Evolutionary conservation across 306 rosid species (phyloP).

Genomic region (Fragaria ananassa): DNA sequence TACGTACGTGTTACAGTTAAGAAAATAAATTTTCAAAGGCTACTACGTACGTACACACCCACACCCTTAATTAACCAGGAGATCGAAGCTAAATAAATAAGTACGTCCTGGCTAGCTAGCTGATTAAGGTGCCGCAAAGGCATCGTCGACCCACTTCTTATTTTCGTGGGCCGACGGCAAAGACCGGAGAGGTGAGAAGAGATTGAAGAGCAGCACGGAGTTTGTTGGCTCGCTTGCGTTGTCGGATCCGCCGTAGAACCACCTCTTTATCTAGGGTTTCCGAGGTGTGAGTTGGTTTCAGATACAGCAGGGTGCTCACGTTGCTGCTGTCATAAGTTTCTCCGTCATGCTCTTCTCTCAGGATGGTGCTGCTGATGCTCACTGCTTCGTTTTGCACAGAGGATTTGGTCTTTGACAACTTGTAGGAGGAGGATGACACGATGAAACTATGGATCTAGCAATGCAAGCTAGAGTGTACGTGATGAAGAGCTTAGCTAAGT

Average conservation of each 20-base stretch:
- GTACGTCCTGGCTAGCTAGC: too few species aligned
- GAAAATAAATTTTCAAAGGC: too few species aligned
- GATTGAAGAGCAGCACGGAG: constrained; percentile 21
- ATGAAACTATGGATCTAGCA: not conserved
- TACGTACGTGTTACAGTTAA: too few species aligned
- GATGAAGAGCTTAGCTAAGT: not conserved
- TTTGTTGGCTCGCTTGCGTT: constrained; percentile 37
- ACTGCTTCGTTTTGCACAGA: not conserved
- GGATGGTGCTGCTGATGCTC: not conserved
- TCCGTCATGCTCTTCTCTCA: constrained; percentile 12
- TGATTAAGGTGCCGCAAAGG: too few species aligned
- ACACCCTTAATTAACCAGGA: too few species aligned
- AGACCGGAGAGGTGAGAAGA: constrained; percentile 25
- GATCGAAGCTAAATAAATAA: too few species aligned
- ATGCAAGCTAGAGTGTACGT: not conserved
- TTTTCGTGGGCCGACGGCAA: constrained; percentile 12
- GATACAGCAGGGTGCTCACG: constrained; percentile 30
- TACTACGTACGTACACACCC: too few species aligned
- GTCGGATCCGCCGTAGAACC: constrained; percentile 40
- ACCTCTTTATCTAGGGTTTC: constrained; percentile 33
- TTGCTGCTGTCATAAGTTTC: not conserved
- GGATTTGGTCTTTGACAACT: constrained; percentile 4
- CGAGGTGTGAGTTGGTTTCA: constrained; percentile 28
- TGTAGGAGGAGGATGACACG: constrained; percentile 5
- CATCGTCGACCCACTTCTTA: constrained; percentile 33